Conservation (phyloP, 352 stramenopile genomes). For the Lagenidium giganteum region DNA sequence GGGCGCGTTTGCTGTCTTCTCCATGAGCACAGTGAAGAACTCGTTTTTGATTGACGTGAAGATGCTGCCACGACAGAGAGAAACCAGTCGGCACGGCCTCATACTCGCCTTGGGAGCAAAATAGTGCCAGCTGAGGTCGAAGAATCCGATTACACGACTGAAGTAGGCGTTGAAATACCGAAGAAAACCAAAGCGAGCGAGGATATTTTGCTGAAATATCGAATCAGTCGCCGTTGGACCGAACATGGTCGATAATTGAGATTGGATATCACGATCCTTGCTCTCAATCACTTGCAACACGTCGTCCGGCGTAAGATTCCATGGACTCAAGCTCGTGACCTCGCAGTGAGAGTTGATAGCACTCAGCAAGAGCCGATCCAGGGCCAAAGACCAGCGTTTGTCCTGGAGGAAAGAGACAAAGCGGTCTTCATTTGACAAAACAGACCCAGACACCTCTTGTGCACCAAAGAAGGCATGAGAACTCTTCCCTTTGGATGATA, state of each 20-base stretch:
- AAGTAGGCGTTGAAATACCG: conserved; percentile 77
- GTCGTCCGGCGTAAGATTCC: conserved; percentile 45
- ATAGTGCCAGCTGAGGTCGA: conserved; percentile 78
- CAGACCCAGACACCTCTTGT: conserved; percentile 2
- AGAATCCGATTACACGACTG: conserved; percentile 57
- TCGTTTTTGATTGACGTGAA: conserved; percentile 81
- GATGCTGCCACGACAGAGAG: conserved; percentile 55
- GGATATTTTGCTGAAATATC: conserved; percentile 14
- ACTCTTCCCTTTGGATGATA: conserved; percentile 8
- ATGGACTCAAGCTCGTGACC: conserved; percentile 39
- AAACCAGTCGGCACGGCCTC: conserved; percentile 39
- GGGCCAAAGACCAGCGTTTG: conserved; percentile 26
- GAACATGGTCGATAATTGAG: conserved; percentile 1
- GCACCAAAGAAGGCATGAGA: conserved; percentile 3
- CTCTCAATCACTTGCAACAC: conserved; percentile 25
- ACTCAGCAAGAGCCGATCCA: conserved; percentile 35
- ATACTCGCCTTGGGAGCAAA: conserved; percentile 30
- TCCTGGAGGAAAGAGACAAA: conserved; percentile 22
- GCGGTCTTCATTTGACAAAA: no score
- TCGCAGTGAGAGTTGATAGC: conserved; percentile 56
- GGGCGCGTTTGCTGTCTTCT: conserved; percentile 66
- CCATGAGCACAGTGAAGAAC: conserved; percentile 65
- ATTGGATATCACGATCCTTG: conserved; percentile 15
- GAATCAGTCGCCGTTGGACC: not conserved
- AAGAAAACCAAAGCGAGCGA: conserved; percentile 58